phyloP scores from a whole-genome alignment of 2,329 filamentous ascomycete genomes.

The Colletotrichum tabaci region DNA sequence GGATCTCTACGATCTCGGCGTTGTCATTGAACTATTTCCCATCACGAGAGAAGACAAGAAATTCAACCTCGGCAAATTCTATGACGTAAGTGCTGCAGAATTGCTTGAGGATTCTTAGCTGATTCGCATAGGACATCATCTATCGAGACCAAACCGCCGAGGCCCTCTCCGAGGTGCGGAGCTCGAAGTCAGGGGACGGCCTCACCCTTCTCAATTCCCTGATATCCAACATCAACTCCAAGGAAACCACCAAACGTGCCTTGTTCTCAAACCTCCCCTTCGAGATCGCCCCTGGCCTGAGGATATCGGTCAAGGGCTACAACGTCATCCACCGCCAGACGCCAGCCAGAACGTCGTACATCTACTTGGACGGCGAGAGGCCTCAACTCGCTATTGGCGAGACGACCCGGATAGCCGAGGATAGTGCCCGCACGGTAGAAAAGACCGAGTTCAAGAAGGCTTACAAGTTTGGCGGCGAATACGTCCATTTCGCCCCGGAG shows the following conservation, averaged over 20 bases:
- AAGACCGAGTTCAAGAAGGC: conserved; percentile 89
- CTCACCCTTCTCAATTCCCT: conserved; percentile 85
- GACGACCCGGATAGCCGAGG: conserved; percentile 83
- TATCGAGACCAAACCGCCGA: conserved; percentile 84
- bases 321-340: conserved; percentile 88
- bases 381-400: conserved; percentile 83
- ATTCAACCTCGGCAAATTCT: conserved; percentile 90
- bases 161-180: conserved; percentile 69
- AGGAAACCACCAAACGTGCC: conserved; percentile 86
- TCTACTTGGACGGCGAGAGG: conserved; percentile 90
- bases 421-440: conserved; percentile 82
- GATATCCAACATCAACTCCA: conserved; percentile 90
- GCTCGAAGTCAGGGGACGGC: conserved; percentile 80
- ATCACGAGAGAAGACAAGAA: conserved; percentile 79
- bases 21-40: conserved; percentile 93
- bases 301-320: conserved; percentile 94
- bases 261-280: conserved; percentile 90
- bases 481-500: conserved; percentile 87
- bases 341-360: conserved; percentile 85
- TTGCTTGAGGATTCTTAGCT: neutral
- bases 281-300: conserved; percentile 87
- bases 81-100: conserved; percentile 75
- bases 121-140: conserved; percentile 80
- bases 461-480: conserved; percentile 95
- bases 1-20: conserved; percentile 93